phyloP scores from a whole-genome alignment of 2,329 filamentous ascomycete species.

The Fusarium siculi region DNA sequence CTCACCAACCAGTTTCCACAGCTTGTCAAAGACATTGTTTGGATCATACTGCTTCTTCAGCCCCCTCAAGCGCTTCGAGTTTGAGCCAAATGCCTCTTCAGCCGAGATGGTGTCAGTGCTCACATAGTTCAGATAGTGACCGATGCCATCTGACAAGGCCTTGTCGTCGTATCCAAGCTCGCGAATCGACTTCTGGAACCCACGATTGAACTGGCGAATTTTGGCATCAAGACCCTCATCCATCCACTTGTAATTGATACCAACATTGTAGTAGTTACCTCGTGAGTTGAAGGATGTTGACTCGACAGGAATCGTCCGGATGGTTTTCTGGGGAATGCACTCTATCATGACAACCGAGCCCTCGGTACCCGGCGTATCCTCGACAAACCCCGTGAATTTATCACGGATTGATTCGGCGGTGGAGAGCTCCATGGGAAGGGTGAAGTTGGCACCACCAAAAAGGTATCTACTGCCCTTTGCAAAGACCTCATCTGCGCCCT shows the following conservation, averaged over 20 bases:
- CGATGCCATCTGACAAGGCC: constrained; percentile 26
- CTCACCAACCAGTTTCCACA: constrained; percentile 35
- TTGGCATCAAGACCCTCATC: constrained; percentile 26
- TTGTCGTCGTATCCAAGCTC: constrained; percentile 38
- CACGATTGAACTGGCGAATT: constrained; percentile 37
- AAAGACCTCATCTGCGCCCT: constrained; percentile 50
- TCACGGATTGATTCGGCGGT: constrained; percentile 36
- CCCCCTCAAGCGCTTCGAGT: constrained; percentile 27
- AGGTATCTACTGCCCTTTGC: constrained; percentile 51
- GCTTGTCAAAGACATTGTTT: constrained; percentile 36
- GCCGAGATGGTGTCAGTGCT: constrained; percentile 27
- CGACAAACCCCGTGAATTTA: constrained; percentile 27
- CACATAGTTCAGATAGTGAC: constrained; percentile 36
- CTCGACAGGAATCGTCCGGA: constrained; percentile 23
- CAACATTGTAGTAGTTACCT: constrained; percentile 40
- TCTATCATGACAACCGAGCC: constrained; percentile 35
- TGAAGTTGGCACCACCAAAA: constrained; percentile 57
- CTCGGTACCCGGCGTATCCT: constrained; percentile 17
- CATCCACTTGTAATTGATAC: constrained; percentile 30
- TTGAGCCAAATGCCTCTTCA: constrained; percentile 33
- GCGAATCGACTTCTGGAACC: constrained; percentile 32
- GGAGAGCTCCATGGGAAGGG: constrained; percentile 50
- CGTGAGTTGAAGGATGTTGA: constrained; percentile 40
- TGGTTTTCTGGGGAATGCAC: constrained; percentile 29
- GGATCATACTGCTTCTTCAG: constrained; percentile 38